Conservation (phyloP, 1,139 yeast genomes). For the Diutina sp. region DNA sequence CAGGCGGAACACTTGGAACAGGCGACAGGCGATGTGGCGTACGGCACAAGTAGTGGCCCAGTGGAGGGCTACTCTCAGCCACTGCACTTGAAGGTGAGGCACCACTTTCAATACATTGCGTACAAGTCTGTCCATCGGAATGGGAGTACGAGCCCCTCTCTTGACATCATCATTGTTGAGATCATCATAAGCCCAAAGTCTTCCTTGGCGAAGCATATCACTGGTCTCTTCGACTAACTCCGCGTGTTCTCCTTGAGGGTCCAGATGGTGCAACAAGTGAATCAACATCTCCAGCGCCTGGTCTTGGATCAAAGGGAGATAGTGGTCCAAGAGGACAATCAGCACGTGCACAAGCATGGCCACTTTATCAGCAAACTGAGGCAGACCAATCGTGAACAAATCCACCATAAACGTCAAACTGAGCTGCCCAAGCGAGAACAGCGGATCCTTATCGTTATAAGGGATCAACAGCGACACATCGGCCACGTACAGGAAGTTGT, state of each 20-base stretch:
- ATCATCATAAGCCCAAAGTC: constrained; percentile 81
- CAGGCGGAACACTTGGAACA: constrained; percentile 86
- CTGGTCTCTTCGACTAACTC: not conserved
- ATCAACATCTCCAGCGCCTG: constrained; percentile 70
- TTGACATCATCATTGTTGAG: constrained; percentile 47
- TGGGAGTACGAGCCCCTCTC: constrained; percentile 78
- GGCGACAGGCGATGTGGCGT: constrained; percentile 90
- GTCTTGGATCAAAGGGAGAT: constrained; percentile 68
- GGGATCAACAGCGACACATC: constrained; percentile 48
- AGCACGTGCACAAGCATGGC: constrained; percentile 79
- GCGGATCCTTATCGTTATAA: constrained; percentile 53
- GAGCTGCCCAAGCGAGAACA: constrained; percentile 79
- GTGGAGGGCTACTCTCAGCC: constrained; percentile 73
- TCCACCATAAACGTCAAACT: constrained; percentile 81
- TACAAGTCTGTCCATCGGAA: constrained; percentile 71
- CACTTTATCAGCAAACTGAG: constrained; percentile 40
- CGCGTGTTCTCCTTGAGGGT: not conserved
- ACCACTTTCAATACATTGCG: constrained; percentile 46
- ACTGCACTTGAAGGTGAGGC: constrained; percentile 54
- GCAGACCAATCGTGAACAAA: constrained; percentile 48
- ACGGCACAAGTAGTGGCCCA: constrained; percentile 99
- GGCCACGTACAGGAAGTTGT: constrained; percentile 41
- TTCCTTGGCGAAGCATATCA: not conserved
- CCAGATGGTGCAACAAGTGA: constrained; percentile 41
- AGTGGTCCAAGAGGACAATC: constrained; percentile 77